Percentiles rank a stretch among this genome's conserved stretches.
phyloP scores from a whole-genome alignment of 192 early-diverging fungal species.

The Pilobolus umbonatus region DNA sequence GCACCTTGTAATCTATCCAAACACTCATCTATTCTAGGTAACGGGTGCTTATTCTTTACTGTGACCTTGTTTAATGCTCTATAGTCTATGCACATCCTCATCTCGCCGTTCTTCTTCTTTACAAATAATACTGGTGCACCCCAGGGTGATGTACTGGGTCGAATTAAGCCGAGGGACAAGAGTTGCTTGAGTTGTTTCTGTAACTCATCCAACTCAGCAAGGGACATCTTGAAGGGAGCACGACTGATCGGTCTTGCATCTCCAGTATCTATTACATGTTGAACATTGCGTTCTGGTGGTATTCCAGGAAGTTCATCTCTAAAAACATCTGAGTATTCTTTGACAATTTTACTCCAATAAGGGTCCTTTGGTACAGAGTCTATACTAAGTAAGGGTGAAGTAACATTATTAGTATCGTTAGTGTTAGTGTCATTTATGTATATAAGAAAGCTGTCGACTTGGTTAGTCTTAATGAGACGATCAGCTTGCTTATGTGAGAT shows the following conservation, averaged over 20 bases:
- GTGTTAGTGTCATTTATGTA: neutral
- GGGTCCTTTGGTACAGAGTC: too few relatives aligned
- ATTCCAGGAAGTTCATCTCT: neutral
- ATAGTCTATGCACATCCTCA: slow-evolving; percentile 50
- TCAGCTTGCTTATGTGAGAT: slow-evolving; percentile 3
- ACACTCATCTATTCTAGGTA: slow-evolving; percentile 45
- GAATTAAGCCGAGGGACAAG: slow-evolving; percentile 28
- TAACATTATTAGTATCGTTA: too few relatives aligned
- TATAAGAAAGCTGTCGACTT: neutral
- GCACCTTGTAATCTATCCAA: slow-evolving; percentile 31
- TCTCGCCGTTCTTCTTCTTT: slow-evolving; percentile 44
- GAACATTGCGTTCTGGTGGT: neutral
- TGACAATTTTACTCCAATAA: neutral
- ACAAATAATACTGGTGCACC: slow-evolving; percentile 43
- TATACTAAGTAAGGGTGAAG: too few relatives aligned
- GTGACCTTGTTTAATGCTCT: slow-evolving; percentile 48
- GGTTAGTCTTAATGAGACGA: neutral
- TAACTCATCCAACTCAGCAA: slow-evolving; percentile 24
- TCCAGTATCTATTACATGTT: slow-evolving; percentile 14
- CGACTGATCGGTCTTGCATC: neutral
- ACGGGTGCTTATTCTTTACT: slow-evolving; percentile 42
- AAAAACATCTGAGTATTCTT: slow-evolving; percentile 1
- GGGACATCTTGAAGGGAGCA: slow-evolving; percentile 8
- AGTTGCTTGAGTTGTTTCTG: slow-evolving; percentile 18
- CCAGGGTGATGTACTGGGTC: slow-evolving; percentile 31